Conservation (phyloP, 2,329 filamentous ascomycete species). For the Pseudogymnoascus sp. region DNA sequence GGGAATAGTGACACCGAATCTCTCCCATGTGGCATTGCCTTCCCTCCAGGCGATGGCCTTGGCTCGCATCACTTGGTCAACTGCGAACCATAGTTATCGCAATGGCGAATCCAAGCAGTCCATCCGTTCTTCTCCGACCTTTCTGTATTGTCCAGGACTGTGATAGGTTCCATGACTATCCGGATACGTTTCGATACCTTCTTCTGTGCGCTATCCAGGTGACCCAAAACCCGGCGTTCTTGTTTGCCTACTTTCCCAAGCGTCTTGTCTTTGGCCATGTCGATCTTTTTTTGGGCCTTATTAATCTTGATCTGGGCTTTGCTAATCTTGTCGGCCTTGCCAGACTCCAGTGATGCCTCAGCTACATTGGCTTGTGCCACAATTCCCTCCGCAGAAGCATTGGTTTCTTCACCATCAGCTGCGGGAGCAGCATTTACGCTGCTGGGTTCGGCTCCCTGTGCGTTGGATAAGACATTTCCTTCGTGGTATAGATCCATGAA, state of each 20-base stretch:
- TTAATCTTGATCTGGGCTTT: background rate
- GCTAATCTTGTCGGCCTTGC: background rate
- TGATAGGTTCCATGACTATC: slow-evolving; percentile 15
- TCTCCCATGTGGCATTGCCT: background rate
- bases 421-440: background rate
- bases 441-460: background rate
- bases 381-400: background rate
- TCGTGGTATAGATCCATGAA: slow-evolving; percentile 20
- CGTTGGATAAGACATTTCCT: slow-evolving; percentile 7
- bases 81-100: background rate
- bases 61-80: background rate
- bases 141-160: slow-evolving; percentile 12
- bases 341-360: background rate
- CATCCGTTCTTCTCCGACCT: slow-evolving; percentile 14
- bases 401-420: background rate
- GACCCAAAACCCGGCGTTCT: background rate
- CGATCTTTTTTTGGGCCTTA: background rate
- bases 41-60: background rate
- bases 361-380: background rate
- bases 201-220: background rate
- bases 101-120: slow-evolving; percentile 11
- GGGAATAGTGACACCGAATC: background rate
- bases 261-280: background rate
- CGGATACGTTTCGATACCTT: slow-evolving; percentile 13
- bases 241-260: background rate